Evolutionary conservation across 768 basidiomycete species (phyloP).

Genomic region (Hypholoma fasciculare): DNA sequence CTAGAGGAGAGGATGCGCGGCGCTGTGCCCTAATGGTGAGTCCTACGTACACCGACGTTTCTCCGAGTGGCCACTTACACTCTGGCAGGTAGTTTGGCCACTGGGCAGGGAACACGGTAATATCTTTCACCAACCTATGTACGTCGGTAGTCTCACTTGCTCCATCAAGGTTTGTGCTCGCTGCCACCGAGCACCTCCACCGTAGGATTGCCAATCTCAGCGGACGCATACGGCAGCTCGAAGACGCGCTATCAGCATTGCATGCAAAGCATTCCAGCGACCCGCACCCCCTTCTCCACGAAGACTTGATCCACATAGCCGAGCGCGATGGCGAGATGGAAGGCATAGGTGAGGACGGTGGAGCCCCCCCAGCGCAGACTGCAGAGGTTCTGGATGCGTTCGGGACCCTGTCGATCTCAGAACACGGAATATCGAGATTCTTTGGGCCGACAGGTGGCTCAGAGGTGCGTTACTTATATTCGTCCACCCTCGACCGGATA

Average conservation of each 20-base stretch:
- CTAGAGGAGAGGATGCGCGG: constrained; percentile 66
- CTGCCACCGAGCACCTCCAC: constrained; percentile 68
- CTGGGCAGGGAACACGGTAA: constrained; percentile 77
- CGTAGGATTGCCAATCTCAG: constrained; percentile 52
- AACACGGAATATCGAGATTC: constrained; percentile 61
- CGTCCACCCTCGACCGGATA: not conserved
- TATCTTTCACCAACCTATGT: not conserved
- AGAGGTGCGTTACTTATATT: constrained; percentile 47
- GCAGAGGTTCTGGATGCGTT: constrained; percentile 55
- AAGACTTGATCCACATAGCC: constrained; percentile 43
- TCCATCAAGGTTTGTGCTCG: constrained; percentile 44
- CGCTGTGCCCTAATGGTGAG: constrained; percentile 72
- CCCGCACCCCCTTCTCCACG: constrained; percentile 60
- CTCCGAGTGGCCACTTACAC: not conserved
- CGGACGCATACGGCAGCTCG: constrained; percentile 55
- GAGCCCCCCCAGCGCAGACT: constrained; percentile 3
- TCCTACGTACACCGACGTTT: constrained; percentile 5
- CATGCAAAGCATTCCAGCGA: constrained; percentile 53
- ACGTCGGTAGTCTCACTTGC: not conserved
- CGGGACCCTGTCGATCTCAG: constrained; percentile 60
- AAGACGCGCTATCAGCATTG: constrained; percentile 56
- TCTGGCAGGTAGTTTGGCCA: constrained; percentile 62
- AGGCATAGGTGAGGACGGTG: constrained; percentile 16
- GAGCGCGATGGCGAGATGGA: constrained; percentile 29
- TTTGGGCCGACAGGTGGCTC: constrained; percentile 69